Evolutionary conservation across 768 basidiomycete species (phyloP), one percentile per base, ranked within the genome.

Genomic region (Mycena latifolia): DNA sequence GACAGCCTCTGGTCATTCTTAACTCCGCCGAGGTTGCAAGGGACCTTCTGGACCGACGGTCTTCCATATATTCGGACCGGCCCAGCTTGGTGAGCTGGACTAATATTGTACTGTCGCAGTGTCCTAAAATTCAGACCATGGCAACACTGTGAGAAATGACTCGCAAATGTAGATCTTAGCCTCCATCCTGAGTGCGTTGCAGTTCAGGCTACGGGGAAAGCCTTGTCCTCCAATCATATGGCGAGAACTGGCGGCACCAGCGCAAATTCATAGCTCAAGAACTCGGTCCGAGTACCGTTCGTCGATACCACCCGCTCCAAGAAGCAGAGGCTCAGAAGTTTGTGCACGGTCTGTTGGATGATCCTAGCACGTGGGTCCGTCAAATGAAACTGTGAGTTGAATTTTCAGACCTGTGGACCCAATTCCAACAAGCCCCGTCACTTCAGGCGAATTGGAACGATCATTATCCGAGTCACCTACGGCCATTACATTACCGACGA

Each of bases 181-280:
- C 3, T 37, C n/a, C 9, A 37, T 37, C 15, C 37, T 37, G 37
- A 37, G 37, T 7, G 8, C 29, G 3, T n/a, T 1, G 7, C 6
- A 56, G 55, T 17, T 45, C 41, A 1, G 61, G 61, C 22, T 47
- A 37, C 24, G 45, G 14, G 75, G 78, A 43, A 79, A 77, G 47
- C 68, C 75, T 3, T 90, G 89, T 70, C 75, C 77, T 4, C 68
- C 90, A 7, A 78, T 72, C 7, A 73, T 91, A 64, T 28, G 22
- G 22, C 27, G 66, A 85, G 29, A 80, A 73, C 28, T 79, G 80
- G 55, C 72, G 74, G 12, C 80, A 80, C 8, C 77, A 77, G 46
- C 77, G 75, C 50, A 81, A 84, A 37, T 57, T 84, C 27, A 75
- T 64, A 20, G 15, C 62, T 0, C 62, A 64, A 10, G 62, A 64